Base-by-base conservation (phyloP, 352 stramenopile genomes). In the Phytophthora colocasiae region DNA sequence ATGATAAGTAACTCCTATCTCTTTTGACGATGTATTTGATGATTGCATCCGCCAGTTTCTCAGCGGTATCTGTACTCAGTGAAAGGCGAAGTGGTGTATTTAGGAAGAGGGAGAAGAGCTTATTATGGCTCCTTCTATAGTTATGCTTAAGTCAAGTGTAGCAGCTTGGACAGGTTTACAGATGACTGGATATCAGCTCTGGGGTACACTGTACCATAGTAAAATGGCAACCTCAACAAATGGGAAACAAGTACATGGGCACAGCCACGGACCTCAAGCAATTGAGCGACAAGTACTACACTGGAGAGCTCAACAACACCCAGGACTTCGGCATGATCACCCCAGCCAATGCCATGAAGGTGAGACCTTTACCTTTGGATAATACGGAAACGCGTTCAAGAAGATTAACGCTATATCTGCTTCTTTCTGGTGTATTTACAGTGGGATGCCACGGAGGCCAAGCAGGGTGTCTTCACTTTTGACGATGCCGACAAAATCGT, bases 311-410 rank as follows among this genome's bases (percentile, higher is more conserved):
- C 14, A 71, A 71, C 19, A 51, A 67, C 26, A 71, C 54, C 24
- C 51, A 58, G 1, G 62, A 79, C 15, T 79, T 76, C 19, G 60
- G 71, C 19, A 70, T 76, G 71, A 68, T 76, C 56, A 79, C 66
- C 26, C 71, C 71, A 22, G 29, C 44, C 7, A 73, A 76, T 27
- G 48, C 71, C 14, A 79, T 79, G 71, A 73, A 66, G 65, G 70
- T 78, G 24, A 27, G 55, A 32, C 39, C 24, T 55, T n/a, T 29
- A 6, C 14, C 2, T 38, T 3, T 34, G 31, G 31, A 34, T 34
- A 34, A 34, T 34, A 34, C 8, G 31, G 31, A 11, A 34, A 34
- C 31, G 10, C 31, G 31, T 34, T 34, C 36, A 17, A 43, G 5
- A 17, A 43, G 5, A 43, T 43, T 19, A 8, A 43, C 36, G 36